A percentile compares a stretch with the other conserved stretches of the same genome.
These are phyloP conservation scores for Fusarium longipes DNA, from an alignment of 2,329 filamentous ascomycete genomes.

Conservation along the genomic window DNA sequence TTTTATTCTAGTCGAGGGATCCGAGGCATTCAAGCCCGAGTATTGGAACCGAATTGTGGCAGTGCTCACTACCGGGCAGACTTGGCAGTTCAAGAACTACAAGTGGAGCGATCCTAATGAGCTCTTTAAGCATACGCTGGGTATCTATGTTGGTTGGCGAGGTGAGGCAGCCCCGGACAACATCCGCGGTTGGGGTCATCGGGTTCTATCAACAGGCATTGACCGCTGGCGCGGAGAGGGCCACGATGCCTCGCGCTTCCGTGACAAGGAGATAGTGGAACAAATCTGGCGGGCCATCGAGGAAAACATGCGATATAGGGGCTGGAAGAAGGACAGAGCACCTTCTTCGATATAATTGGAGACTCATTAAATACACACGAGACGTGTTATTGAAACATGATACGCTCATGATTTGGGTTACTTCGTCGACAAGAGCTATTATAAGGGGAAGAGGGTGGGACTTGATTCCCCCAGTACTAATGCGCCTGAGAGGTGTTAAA, in stretches of 20 bases:
- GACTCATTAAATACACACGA: not conserved
- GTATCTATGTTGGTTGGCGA: conserved; percentile 91
- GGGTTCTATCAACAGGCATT: conserved; percentile 81
- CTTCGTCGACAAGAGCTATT: conserved; percentile 13
- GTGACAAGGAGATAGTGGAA: conserved; percentile 93
- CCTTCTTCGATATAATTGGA: conserved; percentile 62
- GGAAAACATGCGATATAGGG: conserved; percentile 84
- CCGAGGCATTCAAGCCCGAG: conserved; percentile 95
- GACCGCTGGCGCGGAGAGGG: conserved; percentile 79
- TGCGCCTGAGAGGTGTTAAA: conserved; percentile 22
- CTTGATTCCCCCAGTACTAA: conserved; percentile 31
- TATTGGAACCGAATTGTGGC: conserved; percentile 97
- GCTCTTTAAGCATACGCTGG: conserved; percentile 87
- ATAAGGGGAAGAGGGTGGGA: conserved; percentile 9
- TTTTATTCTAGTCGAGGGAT: conserved; percentile 94
- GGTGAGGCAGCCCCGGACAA: conserved; percentile 82
- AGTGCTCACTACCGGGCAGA: conserved; percentile 96
- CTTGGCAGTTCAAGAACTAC: conserved; percentile 99
- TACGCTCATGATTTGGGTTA: not conserved
- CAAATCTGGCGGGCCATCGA: conserved; percentile 92
- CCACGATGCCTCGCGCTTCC: conserved; percentile 72
- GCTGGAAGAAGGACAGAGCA: conserved; percentile 80
- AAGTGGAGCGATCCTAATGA: conserved; percentile 92
- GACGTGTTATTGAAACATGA: conserved; percentile 10
- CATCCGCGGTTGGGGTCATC: conserved; percentile 86